Percentiles rank a stretch among this genome's conserved stretches.
phyloP scores from a whole-genome alignment of 371 early-diverging fungal species.

The Umbelopsis sp. region DNA sequence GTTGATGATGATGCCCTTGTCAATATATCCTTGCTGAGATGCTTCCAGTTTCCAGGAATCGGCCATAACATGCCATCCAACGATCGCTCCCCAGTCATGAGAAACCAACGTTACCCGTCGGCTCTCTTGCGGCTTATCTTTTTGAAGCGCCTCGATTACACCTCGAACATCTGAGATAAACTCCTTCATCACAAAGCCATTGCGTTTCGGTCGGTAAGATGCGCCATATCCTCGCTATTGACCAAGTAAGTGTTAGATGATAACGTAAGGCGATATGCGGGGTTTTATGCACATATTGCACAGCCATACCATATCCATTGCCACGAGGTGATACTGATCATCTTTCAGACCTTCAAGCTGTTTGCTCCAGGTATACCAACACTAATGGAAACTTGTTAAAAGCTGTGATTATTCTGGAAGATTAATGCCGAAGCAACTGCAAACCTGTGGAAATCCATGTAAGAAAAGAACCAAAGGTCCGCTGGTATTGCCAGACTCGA shows the following conservation, averaged over 20 bases:
- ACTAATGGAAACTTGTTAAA: conserved; percentile 1
- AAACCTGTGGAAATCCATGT: conserved; percentile 26
- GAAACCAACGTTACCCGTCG: conserved; percentile 22
- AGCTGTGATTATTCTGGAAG: neutral
- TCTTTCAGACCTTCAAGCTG: conserved; percentile 23
- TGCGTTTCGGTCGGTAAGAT: conserved; percentile 11
- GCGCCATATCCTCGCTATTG: conserved; percentile 21
- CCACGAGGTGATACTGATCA: conserved; percentile 21
- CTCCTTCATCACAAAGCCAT: neutral
- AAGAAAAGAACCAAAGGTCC: conserved; percentile 24
- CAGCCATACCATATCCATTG: conserved; percentile 25
- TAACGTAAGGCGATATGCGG: neutral
- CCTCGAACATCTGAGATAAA: conserved; percentile 22
- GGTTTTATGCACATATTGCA: neutral
- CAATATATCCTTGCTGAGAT: conserved; percentile 21
- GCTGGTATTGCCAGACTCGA: conserved; percentile 22
- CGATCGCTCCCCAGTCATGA: conserved; percentile 25
- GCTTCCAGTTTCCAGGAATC: conserved; percentile 25
- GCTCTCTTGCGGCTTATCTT: conserved; percentile 7
- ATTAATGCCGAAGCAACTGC: neutral
- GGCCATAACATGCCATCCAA: conserved; percentile 23
- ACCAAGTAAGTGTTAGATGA: neutral
- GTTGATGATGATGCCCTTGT: conserved; percentile 22
- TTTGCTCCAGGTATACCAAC: conserved; percentile 24
- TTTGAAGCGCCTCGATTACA: conserved; percentile 21